Evolutionary conservation across 352 stramenopile species (phyloP).

Genomic region (Peronosclerospora sorghi): DNA sequence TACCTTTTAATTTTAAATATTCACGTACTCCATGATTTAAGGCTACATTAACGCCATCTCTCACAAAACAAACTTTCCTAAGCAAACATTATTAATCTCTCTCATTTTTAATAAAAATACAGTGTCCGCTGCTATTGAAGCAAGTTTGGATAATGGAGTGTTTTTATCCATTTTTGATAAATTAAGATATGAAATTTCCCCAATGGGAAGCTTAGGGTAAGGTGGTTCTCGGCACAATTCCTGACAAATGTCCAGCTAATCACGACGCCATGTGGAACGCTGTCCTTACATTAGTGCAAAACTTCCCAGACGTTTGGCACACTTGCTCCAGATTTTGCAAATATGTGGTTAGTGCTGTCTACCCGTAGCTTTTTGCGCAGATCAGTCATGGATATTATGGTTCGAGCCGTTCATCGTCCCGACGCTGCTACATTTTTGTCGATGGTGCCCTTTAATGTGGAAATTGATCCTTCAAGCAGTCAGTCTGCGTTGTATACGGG

Average conservation of each 20-base stretch:
- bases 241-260: constrained; percentile 60
- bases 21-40: no score
- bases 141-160: no score
- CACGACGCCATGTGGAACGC: constrained; percentile 64
- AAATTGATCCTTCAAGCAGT: constrained; percentile 29
- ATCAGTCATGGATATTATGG: constrained; percentile 72
- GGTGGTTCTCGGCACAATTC: constrained; percentile 50
- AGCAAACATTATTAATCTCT: no score
- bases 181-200: no score
- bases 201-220: constrained; percentile 59
- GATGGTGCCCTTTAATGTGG: constrained; percentile 48
- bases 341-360: constrained; percentile 48
- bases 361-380: constrained; percentile 56
- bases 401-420: constrained; percentile 50
- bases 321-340: constrained; percentile 35
- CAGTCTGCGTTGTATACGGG: constrained; percentile 44
- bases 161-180: no score
- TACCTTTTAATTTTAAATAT: no score
- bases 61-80: no score
- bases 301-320: constrained; percentile 34
- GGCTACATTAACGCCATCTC: no score
- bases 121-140: no score
- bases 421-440: constrained; percentile 59
- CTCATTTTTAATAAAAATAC: no score
- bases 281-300: constrained; percentile 60